A percentile compares a stretch with the other conserved stretches of the same genome.
Evolutionary conservation across 768 basidiomycete genomes (phyloP).

Genomic region (Collybia sp.): DNA sequence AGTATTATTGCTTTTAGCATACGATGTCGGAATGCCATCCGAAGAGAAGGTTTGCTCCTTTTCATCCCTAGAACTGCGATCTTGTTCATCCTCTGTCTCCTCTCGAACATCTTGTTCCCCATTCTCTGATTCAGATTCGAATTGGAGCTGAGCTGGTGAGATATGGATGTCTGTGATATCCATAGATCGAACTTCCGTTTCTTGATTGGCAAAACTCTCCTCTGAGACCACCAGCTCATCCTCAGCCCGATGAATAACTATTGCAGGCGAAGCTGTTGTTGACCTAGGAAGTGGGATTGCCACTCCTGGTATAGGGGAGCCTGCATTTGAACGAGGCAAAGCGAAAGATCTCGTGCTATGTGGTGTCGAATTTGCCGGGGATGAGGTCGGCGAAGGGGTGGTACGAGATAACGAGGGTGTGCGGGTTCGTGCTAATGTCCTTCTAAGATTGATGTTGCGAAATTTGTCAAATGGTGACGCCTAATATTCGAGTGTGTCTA

Average conservation of each 20-base stretch:
- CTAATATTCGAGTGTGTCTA: conserved; percentile 30
- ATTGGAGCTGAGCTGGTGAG: conserved; percentile 30
- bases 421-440: conserved; percentile 44
- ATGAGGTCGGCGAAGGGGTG: conserved; percentile 52
- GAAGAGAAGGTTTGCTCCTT: conserved; percentile 72
- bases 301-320: conserved; percentile 42
- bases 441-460: conserved; percentile 58
- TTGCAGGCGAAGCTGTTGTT: conserved; percentile 42
- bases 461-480: conserved; percentile 58
- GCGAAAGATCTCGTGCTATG: conserved; percentile 44
- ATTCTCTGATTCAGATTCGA: conserved; percentile 3
- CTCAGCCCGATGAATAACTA: conserved; percentile 20
- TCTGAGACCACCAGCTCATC: conserved; percentile 7
- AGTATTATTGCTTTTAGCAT: conserved; percentile 21
- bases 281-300: conserved; percentile 51
- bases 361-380: conserved; percentile 62
- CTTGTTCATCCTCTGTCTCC: conserved; percentile 9
- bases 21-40: conserved; percentile 44
- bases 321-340: conserved; percentile 30
- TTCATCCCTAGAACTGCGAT: conserved; percentile 15
- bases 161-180: conserved; percentile 50
- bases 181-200: conserved; percentile 37
- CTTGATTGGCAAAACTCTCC: conserved; percentile 23
- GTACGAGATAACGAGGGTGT: conserved; percentile 68
- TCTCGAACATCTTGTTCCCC: conserved; percentile 6